phyloP scores from a whole-genome alignment of 108 stramenopile genomes.

The Asterionellopsis glacialis region DNA sequence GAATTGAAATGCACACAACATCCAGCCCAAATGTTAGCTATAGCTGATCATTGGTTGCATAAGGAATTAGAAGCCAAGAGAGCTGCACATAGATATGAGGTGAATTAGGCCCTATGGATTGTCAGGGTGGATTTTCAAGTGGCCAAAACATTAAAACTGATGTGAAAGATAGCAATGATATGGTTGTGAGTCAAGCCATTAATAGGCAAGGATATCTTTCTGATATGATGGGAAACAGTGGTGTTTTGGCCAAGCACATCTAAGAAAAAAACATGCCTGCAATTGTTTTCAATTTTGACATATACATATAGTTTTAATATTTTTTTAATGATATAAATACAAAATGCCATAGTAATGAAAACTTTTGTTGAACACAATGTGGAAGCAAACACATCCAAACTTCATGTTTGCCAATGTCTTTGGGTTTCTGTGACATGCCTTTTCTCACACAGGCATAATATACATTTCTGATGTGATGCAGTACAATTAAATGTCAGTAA shows the following conservation, averaged over 20 bases:
- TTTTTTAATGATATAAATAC: no score
- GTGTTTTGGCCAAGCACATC: constrained; percentile 44
- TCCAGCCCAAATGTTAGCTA: constrained; percentile 75
- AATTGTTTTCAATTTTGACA: no score
- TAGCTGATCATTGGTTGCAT: constrained; percentile 84
- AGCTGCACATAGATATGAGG: constrained; percentile 40
- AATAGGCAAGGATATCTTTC: constrained; percentile 39
- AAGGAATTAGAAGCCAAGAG: constrained; percentile 68
- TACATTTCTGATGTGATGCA: no score
- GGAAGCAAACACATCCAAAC: no score
- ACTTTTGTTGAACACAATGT: no score
- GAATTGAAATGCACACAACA: constrained; percentile 67
- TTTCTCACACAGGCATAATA: no score
- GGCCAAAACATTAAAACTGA: constrained; percentile 50
- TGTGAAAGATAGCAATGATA: no score
- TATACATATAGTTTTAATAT: no score
- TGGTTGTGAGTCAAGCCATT: constrained; percentile 1
- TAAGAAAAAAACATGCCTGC: background rate
- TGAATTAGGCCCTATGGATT: constrained; percentile 61
- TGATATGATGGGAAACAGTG: constrained; percentile 62
- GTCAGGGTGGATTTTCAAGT: constrained; percentile 80
- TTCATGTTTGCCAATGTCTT: no score
- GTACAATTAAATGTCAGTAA: no score
- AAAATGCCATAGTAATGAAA: no score
- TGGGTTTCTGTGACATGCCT: no score